Percentiles rank a stretch among this genome's conserved stretches.
phyloP scores from a whole-genome alignment of 352 stramenopile genomes.

The Globisporangium heterothallicum region DNA sequence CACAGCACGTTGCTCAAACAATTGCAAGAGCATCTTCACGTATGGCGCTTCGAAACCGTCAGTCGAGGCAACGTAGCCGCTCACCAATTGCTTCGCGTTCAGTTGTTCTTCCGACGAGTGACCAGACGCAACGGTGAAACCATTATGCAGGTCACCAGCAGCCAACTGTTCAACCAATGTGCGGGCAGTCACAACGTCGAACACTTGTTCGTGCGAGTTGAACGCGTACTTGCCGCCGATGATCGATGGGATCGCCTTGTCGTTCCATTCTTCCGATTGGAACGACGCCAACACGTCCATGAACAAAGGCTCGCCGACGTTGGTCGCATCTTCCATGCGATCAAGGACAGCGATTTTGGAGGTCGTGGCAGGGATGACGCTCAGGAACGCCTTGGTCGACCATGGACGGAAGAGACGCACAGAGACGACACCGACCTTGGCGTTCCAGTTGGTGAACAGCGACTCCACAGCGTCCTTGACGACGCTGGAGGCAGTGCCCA shows the following conservation, averaged over 20 bases:
- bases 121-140: slow-evolving; percentile 58
- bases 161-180: slow-evolving; percentile 66
- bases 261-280: slow-evolving; percentile 67
- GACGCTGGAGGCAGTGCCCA: slow-evolving; percentile 86
- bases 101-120: slow-evolving; percentile 19
- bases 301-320: slow-evolving; percentile 88
- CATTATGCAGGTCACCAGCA: slow-evolving; percentile 51
- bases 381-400: slow-evolving; percentile 71
- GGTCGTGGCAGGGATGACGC: slow-evolving; percentile 60
- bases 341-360: slow-evolving; percentile 89
- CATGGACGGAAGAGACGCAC: slow-evolving; percentile 91
- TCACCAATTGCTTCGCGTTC: slow-evolving; percentile 34
- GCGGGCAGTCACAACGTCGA: slow-evolving; percentile 82
- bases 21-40: slow-evolving; percentile 74
- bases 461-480: slow-evolving; percentile 86
- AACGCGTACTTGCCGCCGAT: slow-evolving; percentile 83
- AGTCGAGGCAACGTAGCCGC: slow-evolving; percentile 47
- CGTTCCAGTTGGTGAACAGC: slow-evolving; percentile 81
- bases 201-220: slow-evolving; percentile 53
- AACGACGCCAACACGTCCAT: slow-evolving; percentile 90
- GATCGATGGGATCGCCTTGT: slow-evolving; percentile 51
- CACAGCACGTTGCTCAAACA: slow-evolving; percentile 66
- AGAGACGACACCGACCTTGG: slow-evolving; percentile 81
- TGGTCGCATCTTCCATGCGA: slow-evolving; percentile 83
- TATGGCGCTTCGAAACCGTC: slow-evolving; percentile 66